Conservation (phyloP, 441 rosid species). For the Populus hybrid region DNA sequence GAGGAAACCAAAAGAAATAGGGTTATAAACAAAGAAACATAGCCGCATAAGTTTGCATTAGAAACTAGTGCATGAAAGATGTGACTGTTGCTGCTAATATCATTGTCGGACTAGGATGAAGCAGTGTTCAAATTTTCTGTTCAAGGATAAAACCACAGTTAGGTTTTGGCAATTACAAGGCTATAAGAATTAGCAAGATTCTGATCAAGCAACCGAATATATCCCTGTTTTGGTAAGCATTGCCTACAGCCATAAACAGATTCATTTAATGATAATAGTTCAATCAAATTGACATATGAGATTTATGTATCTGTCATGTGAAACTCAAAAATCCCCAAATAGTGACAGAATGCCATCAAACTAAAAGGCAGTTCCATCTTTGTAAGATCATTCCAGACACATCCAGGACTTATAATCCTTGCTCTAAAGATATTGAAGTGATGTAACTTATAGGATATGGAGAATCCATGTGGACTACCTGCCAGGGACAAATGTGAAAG, state of each 20-base stretch:
- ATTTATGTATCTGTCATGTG: background rate
- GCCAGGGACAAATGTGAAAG: constrained; percentile 88
- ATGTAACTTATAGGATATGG: background rate
- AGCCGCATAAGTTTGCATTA: background rate
- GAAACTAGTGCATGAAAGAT: background rate
- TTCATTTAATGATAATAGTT: background rate
- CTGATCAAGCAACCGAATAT: background rate
- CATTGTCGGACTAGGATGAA: background rate
- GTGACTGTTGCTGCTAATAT: background rate
- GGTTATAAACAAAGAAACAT: background rate
- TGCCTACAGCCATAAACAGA: background rate
- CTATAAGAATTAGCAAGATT: background rate
- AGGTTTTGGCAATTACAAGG: background rate
- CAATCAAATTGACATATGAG: background rate
- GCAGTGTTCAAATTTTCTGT: background rate
- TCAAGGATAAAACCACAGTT: background rate
- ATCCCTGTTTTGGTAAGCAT: background rate
- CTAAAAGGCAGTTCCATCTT: background rate
- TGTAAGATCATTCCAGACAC: background rate
- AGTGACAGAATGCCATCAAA: background rate
- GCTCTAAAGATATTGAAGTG: no score
- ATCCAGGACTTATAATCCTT: background rate
- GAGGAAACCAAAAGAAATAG: background rate
- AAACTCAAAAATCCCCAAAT: background rate
- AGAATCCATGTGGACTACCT: constrained; percentile 45